Base-by-base conservation (phyloP, 2,329 filamentous ascomycete species). In the Microthyrium microscopicum region DNA sequence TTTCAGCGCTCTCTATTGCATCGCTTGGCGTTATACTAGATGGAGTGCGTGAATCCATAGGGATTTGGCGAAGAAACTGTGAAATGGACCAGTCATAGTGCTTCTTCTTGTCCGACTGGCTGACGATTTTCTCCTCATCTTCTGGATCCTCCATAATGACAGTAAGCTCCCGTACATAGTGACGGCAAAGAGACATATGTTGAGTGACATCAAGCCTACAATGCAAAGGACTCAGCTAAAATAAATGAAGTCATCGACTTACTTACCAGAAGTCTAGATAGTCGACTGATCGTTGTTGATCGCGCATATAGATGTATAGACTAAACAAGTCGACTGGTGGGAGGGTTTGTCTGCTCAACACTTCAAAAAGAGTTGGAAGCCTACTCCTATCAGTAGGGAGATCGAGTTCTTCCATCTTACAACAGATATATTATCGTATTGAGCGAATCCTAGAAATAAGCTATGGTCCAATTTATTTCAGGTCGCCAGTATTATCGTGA, bases 301-400 rank as follows among this genome's bases (percentile, higher is more conserved):
- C 91, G 48, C 89, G 74, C 89, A 98, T 98, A 60, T 93, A 98
- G 47, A 98, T 98, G 60, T 98, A 98, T 62, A 98, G 98, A 2
- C 85, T 94, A 57, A 93, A 98, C 8, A 98, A 66, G 51, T 98
- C 91, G 37, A 98, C 87, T 0, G 89, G 89, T 31, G 91, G 82
- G 15, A 91, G 68, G n/a, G 89, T 98, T 42, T 84, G 76, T 44
- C 91, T 75, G 52, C 83, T 93, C 40, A 98, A 64, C 36, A 98
- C 89, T 58, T 98, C 91, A 52, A 92, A 94, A 33, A 98, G 71
- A 2, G 84, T 94, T 29, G 89, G 89, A 38, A 98, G 70, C 43
- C 89, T 72, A 53, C 92, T 91, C 48, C 89, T 76, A 46, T 59
- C n/a, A n/a, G n/a, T n/a, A n/a, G n/a, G n/a, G n/a, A n/a, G n/a